These are phyloP conservation scores for Tolypocladium endophyticum DNA, from an alignment of 2,329 filamentous ascomycete genomes.

Conservation along the genomic window DNA sequence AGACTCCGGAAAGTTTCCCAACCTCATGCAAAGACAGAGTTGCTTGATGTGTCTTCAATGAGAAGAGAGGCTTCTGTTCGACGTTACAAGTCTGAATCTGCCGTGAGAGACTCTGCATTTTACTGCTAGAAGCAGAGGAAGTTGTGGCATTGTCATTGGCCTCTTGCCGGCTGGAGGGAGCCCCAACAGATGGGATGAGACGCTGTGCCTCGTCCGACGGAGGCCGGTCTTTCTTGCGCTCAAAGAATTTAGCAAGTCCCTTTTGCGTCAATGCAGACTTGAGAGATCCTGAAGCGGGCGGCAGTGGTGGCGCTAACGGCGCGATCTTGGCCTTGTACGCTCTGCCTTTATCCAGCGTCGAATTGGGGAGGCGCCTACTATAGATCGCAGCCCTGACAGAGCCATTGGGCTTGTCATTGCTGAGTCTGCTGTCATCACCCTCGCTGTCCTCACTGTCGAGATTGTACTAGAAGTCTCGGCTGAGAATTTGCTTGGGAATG, in stretches of 20 bases:
- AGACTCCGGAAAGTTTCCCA: background rate
- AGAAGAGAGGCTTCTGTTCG: background rate
- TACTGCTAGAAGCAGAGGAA: background rate
- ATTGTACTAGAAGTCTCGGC: conserved; percentile 26
- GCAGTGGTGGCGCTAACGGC: conserved; percentile 16
- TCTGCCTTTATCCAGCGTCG: background rate
- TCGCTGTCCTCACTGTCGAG: conserved; percentile 21
- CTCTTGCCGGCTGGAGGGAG: background rate
- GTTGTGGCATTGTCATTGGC: background rate
- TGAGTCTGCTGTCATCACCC: conserved; percentile 3
- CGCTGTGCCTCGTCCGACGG: conserved; percentile 3
- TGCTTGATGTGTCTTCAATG: background rate
- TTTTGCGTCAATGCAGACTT: conserved; percentile 12
- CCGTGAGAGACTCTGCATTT: background rate
- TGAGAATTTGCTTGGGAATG: conserved; percentile 19
- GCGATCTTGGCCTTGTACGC: conserved; percentile 6
- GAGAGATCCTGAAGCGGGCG: conserved; percentile 20
- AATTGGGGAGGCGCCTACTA: conserved; percentile 2
- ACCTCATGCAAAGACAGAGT: background rate
- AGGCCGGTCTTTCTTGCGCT: conserved; percentile 13
- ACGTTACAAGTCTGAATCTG: background rate
- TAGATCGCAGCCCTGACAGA: background rate
- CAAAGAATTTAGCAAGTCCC: conserved; percentile 16
- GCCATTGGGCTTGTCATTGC: conserved; percentile 1
- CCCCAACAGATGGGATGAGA: background rate